Base-by-base conservation (phyloP, 2,329 filamentous ascomycete species). In the Fusarium chlamydosporum region DNA sequence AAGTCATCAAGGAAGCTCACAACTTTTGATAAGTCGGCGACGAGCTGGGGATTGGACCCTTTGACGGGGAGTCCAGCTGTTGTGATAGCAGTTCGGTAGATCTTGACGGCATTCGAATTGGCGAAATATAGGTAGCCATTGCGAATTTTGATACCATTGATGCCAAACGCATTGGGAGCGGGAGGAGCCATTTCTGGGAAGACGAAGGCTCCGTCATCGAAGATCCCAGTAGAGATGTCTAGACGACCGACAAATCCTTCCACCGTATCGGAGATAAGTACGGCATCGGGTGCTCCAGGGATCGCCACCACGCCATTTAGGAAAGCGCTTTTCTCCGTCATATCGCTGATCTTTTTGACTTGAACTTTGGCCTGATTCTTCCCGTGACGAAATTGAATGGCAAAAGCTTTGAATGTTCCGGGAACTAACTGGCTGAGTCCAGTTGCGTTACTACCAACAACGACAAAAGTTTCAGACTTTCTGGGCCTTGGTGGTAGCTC, bases 1-100 rank as follows among this genome's bases (percentile, higher is more conserved):
- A 75, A 75, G 52, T 75, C 73, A 16, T 75, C 73, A 6, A 75
- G 50, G 12, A 71, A 69, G 3, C 7, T 46, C 12, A 65, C 45
- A 0, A 33, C 13, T 0, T 18, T 46, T 0, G 73, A 72, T 4
- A 75, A 26, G 31, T 72, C 29, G 6, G 59, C 53, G 13, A 75
- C 51, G 20, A 74, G 54, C 27, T 74, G 60, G 2, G 65, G 65
- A 9, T 63, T 65, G 23, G 65, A 68, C 3, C 60, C 66, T n/a
- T 67, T 62, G 13, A 37, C 55, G 0, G 67, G 67, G 10, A 42
- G 53, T 0, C 71, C 72, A 1, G 35, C 20, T n/a, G 56, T 2
- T 0, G 68, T 70, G 16, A 75, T 65, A 3, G 46, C 42, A 9
- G 70, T 48, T 18, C 70, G 70, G 18, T 62, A 56, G 18, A 62